Base-by-base conservation (phyloP, 1,284 basidiomycete species). In the Sanghuangporus baumii region DNA sequence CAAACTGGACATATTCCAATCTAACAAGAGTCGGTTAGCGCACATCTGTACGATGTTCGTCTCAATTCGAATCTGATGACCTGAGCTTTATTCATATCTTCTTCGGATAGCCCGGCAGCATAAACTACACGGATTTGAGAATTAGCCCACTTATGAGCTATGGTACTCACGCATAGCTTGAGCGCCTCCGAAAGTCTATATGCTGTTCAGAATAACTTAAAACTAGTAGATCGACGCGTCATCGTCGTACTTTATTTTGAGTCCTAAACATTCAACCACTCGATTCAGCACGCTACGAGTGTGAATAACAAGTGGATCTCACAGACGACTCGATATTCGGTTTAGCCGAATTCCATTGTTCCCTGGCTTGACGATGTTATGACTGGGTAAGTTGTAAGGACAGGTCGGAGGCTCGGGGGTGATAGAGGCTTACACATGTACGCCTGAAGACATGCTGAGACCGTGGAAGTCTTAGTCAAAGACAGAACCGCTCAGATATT, bases 1-100 rank as follows among this genome's bases (percentile, higher is more conserved):
- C 91, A 93, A 59, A 93, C 81, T 1, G 89, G 87, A 40, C 88
- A 89, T 69, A 93, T 91, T 46, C 91, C 91, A 69, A 93, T 87
- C 88, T 91, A 69, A 38, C 48, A 41, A 52, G 6, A 12, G 16
- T 43, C 55, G 48, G 67, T 54, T 64, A 57, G 65, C 8, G 36
- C 20, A 46, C 6, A 41, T n/a, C 50, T 40, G 66, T 26, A 46
- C 14, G 58, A 36, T 11, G 20, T 43, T 9, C 43, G 58, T 43
- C 41, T 50, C 38, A 51, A 47, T 57, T 34, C 70, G 7, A 18
- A 46, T 18, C 20, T n/a, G 16, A 18, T 50, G 70, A 88, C 88
- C 79, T 93, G 91, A 57, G 91, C 85, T 72, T 92, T 93, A 63
- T 87, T 73, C 84, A 93, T 89, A 68, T 93, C 91, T 66, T 86